Evolutionary conservation across 2,329 filamentous ascomycete species (phyloP).

Genomic region (Coniochaeta sp.): DNA sequence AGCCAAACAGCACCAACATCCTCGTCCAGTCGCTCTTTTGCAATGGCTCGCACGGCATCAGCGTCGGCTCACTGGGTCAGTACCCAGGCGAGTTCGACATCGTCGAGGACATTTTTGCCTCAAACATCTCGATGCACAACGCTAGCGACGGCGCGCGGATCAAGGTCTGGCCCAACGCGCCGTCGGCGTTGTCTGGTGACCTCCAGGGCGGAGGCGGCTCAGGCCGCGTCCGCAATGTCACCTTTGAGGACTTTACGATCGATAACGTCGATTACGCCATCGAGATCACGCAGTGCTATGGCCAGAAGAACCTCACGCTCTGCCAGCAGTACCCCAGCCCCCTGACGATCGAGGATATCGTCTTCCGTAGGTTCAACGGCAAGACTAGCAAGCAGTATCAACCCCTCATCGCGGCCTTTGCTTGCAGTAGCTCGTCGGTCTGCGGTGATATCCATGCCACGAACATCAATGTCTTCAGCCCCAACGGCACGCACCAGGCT

Average conservation of each 20-base stretch:
- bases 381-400: constrained; percentile 24
- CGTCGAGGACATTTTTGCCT: constrained; percentile 49
- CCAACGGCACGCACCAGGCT: constrained; percentile 12
- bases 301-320: constrained; percentile 51
- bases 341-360: constrained; percentile 44
- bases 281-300: constrained; percentile 37
- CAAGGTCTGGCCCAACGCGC: constrained; percentile 42
- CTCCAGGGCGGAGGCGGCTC: constrained; percentile 51
- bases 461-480: constrained; percentile 17
- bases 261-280: constrained; percentile 56
- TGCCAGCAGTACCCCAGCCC: constrained; percentile 48
- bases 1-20: constrained; percentile 53
- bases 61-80: constrained; percentile 53
- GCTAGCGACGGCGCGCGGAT: constrained; percentile 49
- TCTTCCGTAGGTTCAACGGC: constrained; percentile 44
- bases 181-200: constrained; percentile 29
- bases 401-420: constrained; percentile 16
- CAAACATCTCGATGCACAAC: constrained; percentile 27
- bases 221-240: constrained; percentile 54
- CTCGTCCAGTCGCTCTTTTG: constrained; percentile 52
- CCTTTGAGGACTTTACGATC: constrained; percentile 44
- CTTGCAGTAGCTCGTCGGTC: constrained; percentile 15
- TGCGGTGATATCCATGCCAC: constrained; percentile 14
- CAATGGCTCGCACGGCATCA: constrained; percentile 56
- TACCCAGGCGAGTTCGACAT: constrained; percentile 49